Base-by-base conservation (phyloP, 2,329 filamentous ascomycete species). In the Passalora sequoiae region DNA sequence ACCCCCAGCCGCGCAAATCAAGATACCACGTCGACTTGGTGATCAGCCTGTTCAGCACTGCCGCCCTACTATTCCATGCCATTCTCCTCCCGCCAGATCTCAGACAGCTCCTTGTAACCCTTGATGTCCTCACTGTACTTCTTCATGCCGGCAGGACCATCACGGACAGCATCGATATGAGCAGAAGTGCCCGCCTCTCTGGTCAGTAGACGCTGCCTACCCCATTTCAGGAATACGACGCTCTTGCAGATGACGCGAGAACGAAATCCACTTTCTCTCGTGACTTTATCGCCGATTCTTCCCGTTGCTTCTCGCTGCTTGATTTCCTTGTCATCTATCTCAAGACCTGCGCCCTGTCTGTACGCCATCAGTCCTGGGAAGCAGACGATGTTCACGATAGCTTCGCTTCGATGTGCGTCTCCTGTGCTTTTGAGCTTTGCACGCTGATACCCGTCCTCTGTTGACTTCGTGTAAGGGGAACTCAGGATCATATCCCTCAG, bases 81-180 rank as follows among this genome's bases (percentile, higher is more conserved):
- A n/a, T n/a, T n/a, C n/a, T n/a, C n/a, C n/a, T n/a, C n/a, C n/a
- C n/a, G n/a, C n/a, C n/a, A n/a, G 8, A 43, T 36, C 15, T 58
- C 49, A 24, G 46, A 53, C 41, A 59, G 37, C 56, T 63, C 40
- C 51, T 58, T 19, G 53, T 50, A 55, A 2, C 41, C 59, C 29
- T 56, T 54, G 19, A 62, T 65, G 42, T 68, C 67, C 20, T 63
- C 60, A 31, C 65, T 63, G 25, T 60, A 60, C 54, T 29, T 64
- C 24, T 40, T 27, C 40, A 38, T 46, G 6, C 30, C 30, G 30
- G 30, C 30, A 7, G 45, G 47, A 2, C 45, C 47, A 31, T 55
- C 47, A 16, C 50, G 40, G 24, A 52, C 43, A 2, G 56, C 58
- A 27, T 60, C 53, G 7, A 60, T 46, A 43, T 60, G 52, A 8